Base-by-base conservation (phyloP, 768 basidiomycete genomes). In the Dioszegia aurantiaca region DNA sequence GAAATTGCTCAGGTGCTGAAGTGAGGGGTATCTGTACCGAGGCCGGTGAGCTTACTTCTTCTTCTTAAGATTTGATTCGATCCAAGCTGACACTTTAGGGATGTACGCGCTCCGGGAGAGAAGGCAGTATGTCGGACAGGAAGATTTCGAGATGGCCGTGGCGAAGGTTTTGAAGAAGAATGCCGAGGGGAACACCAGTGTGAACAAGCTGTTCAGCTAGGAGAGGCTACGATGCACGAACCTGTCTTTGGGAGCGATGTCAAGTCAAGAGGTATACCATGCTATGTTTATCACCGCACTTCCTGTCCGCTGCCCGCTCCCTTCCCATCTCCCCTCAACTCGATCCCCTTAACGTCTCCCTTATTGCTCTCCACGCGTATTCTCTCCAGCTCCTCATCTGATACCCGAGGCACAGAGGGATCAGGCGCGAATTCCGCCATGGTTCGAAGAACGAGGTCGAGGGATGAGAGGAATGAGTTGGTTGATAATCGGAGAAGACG, bases 101-200 rank as follows among this genome's bases (percentile, higher is more conserved):
- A 97, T 97, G 94, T 98, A 95, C 70, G 94, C 94, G 0, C 81
- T 99, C 2, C 84, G 94, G 17, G 94, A 99, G 78, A 83, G 94
- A 59, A 81, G 94, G 63, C 93, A 95, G 64, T 93, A 98, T 76
- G 94, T 98, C 49, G 95, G 93, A 2, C 93, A 95, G 77, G 94
- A 98, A 73, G 94, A 98, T 72, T 98, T 98, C 70, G 95, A 97
- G 81, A 92, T 97, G 80, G 93, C 94, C 31, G 88, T 97, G 12
- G 92, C 93, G 2, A 98, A 95, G 83, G 90, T 88, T 26, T 79
- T 94, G 69, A 97, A 95, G 85, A 94, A 93, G 83, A 90, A 92
- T 81, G 89, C 93, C 69, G 92, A 95, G 67, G 87, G 86, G 16
- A 93, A 93, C 76, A 95, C 89, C 24, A 89, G 87, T 0, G 88